Evolutionary conservation across 768 basidiomycete genomes (phyloP).

Genomic region (Dendrothele bispora): DNA sequence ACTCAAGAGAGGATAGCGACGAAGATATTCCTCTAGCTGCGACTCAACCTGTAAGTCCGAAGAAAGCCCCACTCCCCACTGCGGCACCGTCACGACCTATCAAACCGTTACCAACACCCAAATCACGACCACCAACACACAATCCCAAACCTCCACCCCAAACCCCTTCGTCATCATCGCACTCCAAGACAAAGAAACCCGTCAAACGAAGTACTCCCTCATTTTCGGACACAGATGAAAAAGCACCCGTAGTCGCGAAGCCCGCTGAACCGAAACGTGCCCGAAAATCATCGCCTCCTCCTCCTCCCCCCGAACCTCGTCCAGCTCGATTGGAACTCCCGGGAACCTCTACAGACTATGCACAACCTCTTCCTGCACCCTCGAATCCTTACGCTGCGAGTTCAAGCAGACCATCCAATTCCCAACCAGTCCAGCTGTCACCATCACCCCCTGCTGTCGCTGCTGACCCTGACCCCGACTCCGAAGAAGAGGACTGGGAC

Average conservation of each 20-base stretch:
- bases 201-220: conserved; percentile 23
- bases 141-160: conserved; percentile 13
- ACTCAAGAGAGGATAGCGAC: conserved; percentile 28
- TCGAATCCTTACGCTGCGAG: not conserved
- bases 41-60: conserved; percentile 13
- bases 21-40: conserved; percentile 28
- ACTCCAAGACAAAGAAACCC: conserved; percentile 16
- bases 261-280: conserved; percentile 34
- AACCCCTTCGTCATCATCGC: conserved; percentile 13
- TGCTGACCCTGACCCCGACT: conserved; percentile 24
- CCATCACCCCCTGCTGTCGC: conserved; percentile 18
- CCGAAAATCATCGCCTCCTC: conserved; percentile 28
- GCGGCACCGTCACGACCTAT: conserved; percentile 25
- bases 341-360: conserved; percentile 11
- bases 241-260: conserved; percentile 45
- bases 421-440: conserved; percentile 18
- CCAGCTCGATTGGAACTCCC: conserved; percentile 10
- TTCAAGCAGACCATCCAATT: not conserved
- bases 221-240: conserved; percentile 39
- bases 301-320: conserved; percentile 23
- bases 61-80: conserved; percentile 12
- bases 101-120: conserved; percentile 25
- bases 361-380: conserved; percentile 17
- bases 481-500: conserved; percentile 57
- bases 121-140: conserved; percentile 9